Evolutionary conservation across 1,284 basidiomycete genomes (phyloP).

Genomic region (Heterobasidion irregulare): DNA sequence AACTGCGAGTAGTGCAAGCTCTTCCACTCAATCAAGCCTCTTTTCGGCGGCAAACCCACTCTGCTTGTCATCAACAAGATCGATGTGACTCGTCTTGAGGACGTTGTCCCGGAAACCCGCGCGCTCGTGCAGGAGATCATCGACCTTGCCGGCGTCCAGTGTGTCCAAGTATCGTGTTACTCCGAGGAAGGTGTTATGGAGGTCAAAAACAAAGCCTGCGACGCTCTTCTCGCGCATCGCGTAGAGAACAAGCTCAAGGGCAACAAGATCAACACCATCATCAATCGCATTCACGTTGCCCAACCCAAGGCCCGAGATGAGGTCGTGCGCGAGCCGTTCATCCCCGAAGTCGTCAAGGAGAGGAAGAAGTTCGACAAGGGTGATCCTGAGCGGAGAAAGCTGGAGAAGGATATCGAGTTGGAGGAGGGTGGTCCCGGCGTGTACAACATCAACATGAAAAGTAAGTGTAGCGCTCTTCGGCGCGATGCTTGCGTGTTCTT

Average conservation of each 20-base stretch:
- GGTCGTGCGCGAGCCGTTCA: conserved; percentile 75
- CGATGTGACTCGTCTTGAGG: conserved; percentile 80
- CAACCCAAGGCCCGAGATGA: conserved; percentile 85
- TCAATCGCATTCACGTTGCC: conserved; percentile 92
- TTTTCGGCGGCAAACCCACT: conserved; percentile 88
- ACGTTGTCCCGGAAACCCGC: conserved; percentile 68
- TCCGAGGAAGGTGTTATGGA: conserved; percentile 95
- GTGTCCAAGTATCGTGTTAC: conserved; percentile 84
- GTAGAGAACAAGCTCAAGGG: conserved; percentile 91
- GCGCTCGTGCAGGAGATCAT: conserved; percentile 83
- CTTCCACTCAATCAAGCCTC: conserved; percentile 95
- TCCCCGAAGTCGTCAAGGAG: conserved; percentile 73
- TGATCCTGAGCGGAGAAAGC: conserved; percentile 64
- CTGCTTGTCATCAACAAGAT: conserved; percentile 95
- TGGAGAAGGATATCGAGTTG: conserved; percentile 76
- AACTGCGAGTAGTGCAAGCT: conserved; percentile 69
- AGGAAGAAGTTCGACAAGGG: conserved; percentile 82
- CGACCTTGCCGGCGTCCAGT: conserved; percentile 59
- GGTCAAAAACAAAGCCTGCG: conserved; percentile 88
- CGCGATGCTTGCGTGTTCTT: conserved; percentile 4
- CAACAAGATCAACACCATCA: conserved; percentile 84
- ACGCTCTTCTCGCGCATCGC: conserved; percentile 85
- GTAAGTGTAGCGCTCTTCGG: conserved; percentile 36
- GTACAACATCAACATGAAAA: conserved; percentile 83
- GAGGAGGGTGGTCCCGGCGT: conserved; percentile 86